phyloP scores from a whole-genome alignment of 441 rosid species.

The Capsella rubella region DNA sequence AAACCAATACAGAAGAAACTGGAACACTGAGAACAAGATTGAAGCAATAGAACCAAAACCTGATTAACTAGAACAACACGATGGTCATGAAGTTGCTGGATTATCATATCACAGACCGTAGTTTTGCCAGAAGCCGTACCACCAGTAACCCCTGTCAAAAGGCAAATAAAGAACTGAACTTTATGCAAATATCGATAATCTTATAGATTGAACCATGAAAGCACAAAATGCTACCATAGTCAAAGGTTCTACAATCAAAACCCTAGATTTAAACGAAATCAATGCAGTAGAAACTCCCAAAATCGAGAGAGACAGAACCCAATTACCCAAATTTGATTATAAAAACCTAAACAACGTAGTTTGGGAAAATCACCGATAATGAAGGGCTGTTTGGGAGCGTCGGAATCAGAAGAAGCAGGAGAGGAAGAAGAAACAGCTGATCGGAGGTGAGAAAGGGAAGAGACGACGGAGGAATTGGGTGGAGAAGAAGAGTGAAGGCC shows the following conservation, averaged over 20 bases:
- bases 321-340: slow-evolving; percentile 1
- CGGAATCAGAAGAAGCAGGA: slow-evolving; percentile 43
- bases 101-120: slow-evolving; percentile 97
- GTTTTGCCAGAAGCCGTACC: slow-evolving; percentile 99
- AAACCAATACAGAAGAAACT: not conserved
- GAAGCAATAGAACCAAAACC: slow-evolving; percentile 49
- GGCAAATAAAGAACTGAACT: not conserved
- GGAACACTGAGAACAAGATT: slow-evolving; percentile 7
- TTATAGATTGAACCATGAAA: too few species aligned
- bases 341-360: not conserved
- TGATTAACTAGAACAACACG: slow-evolving; percentile 95
- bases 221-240: not conserved
- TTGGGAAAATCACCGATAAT: slow-evolving; percentile 65
- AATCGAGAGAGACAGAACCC: slow-evolving; percentile 1
- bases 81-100: slow-evolving; percentile 97
- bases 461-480: slow-evolving; percentile 44
- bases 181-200: not conserved
- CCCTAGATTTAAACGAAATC: not conserved
- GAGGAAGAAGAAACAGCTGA: slow-evolving; percentile 39
- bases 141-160: slow-evolving; percentile 82
- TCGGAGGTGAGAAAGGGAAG: slow-evolving; percentile 47
- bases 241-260: slow-evolving; percentile 14
- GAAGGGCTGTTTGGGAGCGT: slow-evolving; percentile 78
- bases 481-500: slow-evolving; percentile 66
- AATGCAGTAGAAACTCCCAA: not conserved